Percentiles rank a stretch among this genome's conserved stretches.
Conservation (phyloP, 768 basidiomycete species). For the Russula earlei region DNA sequence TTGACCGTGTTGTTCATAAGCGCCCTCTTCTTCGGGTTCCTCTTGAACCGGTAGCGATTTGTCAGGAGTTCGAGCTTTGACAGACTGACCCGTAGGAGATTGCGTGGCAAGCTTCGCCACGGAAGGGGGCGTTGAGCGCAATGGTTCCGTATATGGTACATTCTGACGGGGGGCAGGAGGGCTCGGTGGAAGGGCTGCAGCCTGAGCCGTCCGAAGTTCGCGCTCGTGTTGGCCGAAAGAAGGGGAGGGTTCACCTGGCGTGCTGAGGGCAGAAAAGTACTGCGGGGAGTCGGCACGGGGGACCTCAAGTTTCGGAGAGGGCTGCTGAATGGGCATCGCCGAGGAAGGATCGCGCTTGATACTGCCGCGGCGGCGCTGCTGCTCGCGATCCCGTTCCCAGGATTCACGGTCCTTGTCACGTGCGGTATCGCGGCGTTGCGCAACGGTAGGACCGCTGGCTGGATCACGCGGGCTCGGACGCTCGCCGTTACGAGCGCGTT, state of each 20-base stretch:
- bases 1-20: neutral
- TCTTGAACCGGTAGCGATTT: constrained; percentile 21
- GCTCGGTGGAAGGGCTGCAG: constrained; percentile 8
- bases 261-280: constrained; percentile 16
- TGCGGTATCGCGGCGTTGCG: constrained; percentile 14
- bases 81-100: constrained; percentile 13
- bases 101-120: constrained; percentile 5
- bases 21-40: constrained; percentile 17
- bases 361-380: constrained; percentile 15
- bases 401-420: constrained; percentile 12
- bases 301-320: constrained; percentile 11
- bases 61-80: constrained; percentile 19
- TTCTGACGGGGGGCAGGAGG: constrained; percentile 12
- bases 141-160: constrained; percentile 9
- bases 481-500: constrained; percentile 11
- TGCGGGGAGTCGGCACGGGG: constrained; percentile 12
- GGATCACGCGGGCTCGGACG: constrained; percentile 15
- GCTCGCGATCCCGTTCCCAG: constrained; percentile 12
- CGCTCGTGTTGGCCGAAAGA: constrained; percentile 15
- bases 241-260: constrained; percentile 7
- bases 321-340: constrained; percentile 1
- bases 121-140: constrained; percentile 14
- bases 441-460: neutral
- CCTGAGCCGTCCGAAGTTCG: constrained; percentile 13
- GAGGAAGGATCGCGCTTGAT: constrained; percentile 12